Evolutionary conservation across 352 stramenopile genomes (phyloP).

Genomic region (Phytophthora colocasiae): DNA sequence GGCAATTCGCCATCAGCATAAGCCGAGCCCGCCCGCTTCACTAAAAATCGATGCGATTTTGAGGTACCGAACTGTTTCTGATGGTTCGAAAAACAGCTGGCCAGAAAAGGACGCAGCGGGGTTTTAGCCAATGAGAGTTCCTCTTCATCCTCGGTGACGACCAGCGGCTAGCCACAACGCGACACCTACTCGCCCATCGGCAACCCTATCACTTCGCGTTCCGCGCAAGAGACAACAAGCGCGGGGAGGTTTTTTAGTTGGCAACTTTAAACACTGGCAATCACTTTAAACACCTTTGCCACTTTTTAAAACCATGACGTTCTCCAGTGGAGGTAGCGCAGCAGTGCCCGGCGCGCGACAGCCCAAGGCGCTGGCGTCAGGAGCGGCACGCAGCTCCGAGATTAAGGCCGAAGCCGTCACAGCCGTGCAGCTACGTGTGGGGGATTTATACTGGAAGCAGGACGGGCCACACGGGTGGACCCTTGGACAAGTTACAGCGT

Average conservation of each 20-base stretch:
- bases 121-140: conserved; percentile 20
- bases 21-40: conserved; percentile 4
- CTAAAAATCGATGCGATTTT: conserved; percentile 9
- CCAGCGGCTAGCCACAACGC: conserved; percentile 13
- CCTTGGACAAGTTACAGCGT: conserved; percentile 71
- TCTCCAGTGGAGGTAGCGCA: conserved; percentile 4
- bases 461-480: conserved; percentile 67
- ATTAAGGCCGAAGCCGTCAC: conserved; percentile 25
- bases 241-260: not conserved
- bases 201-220: conserved; percentile 32
- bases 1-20: not conserved
- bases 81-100: conserved; percentile 36
- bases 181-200: conserved; percentile 9
- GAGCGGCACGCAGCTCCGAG: conserved; percentile 8
- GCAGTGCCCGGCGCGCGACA: conserved; percentile 5
- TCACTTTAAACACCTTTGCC: not conserved
- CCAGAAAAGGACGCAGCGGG: not conserved
- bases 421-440: conserved; percentile 52
- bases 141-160: conserved; percentile 5
- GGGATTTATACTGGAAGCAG: conserved; percentile 87
- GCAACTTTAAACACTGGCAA: not conserved
- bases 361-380: conserved; percentile 13
- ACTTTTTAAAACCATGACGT: conserved; percentile 23
- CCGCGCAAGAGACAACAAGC: conserved; percentile 17
- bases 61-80: conserved; percentile 17